Conservation (phyloP, 805 yeast genomes). For the Diddensiella transvaalensis region DNA sequence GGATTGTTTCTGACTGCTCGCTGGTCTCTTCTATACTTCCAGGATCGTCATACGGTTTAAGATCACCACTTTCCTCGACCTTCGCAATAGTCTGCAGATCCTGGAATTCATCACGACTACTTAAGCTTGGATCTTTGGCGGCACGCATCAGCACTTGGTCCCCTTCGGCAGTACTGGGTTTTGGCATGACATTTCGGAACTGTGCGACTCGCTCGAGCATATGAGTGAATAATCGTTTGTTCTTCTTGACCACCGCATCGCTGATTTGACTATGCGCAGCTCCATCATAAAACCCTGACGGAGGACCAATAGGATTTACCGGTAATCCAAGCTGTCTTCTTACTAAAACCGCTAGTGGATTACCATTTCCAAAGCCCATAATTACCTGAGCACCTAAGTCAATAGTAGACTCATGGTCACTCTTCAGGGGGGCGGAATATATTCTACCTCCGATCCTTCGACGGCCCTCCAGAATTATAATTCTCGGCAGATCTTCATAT, state of each 20-base stretch:
- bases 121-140: constrained; percentile 35
- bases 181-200: constrained; percentile 33
- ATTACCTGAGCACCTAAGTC: constrained; percentile 42
- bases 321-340: constrained; percentile 41
- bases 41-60: constrained; percentile 33
- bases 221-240: constrained; percentile 35
- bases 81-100: constrained; percentile 37
- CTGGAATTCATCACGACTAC: constrained; percentile 27
- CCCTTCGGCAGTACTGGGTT: constrained; percentile 36
- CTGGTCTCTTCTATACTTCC: constrained; percentile 20
- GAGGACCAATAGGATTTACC: constrained; percentile 34
- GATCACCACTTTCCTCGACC: constrained; percentile 35
- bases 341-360: constrained; percentile 39
- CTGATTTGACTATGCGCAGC: constrained; percentile 32
- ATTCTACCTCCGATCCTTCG: constrained; percentile 42
- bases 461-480: constrained; percentile 39
- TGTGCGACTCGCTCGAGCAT: constrained; percentile 35
- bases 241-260: constrained; percentile 31
- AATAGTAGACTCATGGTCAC: constrained; percentile 26
- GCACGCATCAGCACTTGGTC: constrained; percentile 36
- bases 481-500: constrained; percentile 39
- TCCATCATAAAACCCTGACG: constrained; percentile 34
- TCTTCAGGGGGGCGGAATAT: constrained; percentile 33
- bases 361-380: constrained; percentile 40
- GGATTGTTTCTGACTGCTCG: constrained; percentile 26